phyloP scores from a whole-genome alignment of 2,329 filamentous ascomycete genomes.

The Zasmidium angulare region DNA sequence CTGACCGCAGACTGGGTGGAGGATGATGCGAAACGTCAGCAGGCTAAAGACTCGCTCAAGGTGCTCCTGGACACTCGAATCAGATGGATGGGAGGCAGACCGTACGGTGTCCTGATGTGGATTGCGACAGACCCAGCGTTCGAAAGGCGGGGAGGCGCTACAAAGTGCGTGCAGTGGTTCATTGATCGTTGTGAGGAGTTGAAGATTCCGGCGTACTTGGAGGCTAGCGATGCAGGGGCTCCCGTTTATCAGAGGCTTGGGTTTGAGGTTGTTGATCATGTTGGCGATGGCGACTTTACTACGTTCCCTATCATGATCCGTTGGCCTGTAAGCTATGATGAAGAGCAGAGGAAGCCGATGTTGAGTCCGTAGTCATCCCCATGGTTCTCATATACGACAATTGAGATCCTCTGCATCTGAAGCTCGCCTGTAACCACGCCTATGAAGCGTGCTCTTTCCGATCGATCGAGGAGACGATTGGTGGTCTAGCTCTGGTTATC shows the following conservation, averaged over 20 bases:
- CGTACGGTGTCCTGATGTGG: slow-evolving; percentile 25
- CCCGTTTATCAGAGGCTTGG: slow-evolving; percentile 39
- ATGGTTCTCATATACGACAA: too few species aligned
- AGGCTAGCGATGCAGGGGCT: slow-evolving; percentile 35
- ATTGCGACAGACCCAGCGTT: slow-evolving; percentile 37
- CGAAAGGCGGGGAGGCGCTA: slow-evolving; percentile 38
- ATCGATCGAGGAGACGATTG: too few species aligned
- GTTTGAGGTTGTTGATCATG: slow-evolving; percentile 27
- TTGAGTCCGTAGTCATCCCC: too few species aligned
- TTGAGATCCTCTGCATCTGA: too few species aligned
- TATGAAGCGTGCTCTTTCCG: too few species aligned
- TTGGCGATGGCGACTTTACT: not conserved
- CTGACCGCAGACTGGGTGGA: slow-evolving; percentile 22
- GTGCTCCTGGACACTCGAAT: slow-evolving; percentile 17
- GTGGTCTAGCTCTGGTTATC: too few species aligned
- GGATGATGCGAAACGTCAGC: slow-evolving; percentile 7
- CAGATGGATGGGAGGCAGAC: slow-evolving; percentile 20
- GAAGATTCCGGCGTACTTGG: slow-evolving; percentile 38
- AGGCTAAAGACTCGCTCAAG: slow-evolving; percentile 6
- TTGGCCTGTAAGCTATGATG: slow-evolving; percentile 21
- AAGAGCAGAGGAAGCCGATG: slow-evolving; percentile 17
- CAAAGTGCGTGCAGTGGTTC: slow-evolving; percentile 39
- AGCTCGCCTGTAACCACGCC: too few species aligned
- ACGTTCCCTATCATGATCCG: slow-evolving; percentile 26
- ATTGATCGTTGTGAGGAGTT: slow-evolving; percentile 37